Percentiles rank a stretch among this genome's conserved stretches.
These are phyloP conservation scores for Sporothrix sp. DNA, from an alignment of 2,329 filamentous ascomycete species.

Conservation along the genomic window DNA sequence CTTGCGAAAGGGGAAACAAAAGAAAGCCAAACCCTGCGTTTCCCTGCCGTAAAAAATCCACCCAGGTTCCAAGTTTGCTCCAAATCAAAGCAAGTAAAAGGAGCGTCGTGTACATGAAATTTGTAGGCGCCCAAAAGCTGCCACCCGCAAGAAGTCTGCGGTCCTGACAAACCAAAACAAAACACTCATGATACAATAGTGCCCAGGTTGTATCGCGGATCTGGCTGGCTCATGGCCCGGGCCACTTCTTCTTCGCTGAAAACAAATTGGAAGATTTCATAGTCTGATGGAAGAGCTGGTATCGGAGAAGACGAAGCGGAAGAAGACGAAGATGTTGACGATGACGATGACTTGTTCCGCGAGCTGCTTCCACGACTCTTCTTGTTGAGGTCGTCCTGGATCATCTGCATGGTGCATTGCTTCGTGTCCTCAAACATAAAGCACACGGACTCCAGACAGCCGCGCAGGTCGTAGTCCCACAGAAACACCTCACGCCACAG, in stretches of 20 bases:
- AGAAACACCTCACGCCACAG: slow-evolving; percentile 57
- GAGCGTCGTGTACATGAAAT: neutral
- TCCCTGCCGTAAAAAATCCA: neutral
- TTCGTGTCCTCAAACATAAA: slow-evolving; percentile 54
- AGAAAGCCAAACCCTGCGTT: neutral
- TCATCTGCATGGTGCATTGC: slow-evolving; percentile 43
- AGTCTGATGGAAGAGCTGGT: slow-evolving; percentile 31
- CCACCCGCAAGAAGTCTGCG: too few species aligned
- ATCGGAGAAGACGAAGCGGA: slow-evolving; percentile 11
- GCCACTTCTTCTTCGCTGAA: slow-evolving; percentile 43
- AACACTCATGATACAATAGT: too few species aligned
- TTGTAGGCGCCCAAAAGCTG: too few species aligned
- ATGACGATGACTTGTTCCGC: slow-evolving; percentile 22
- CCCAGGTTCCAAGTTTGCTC: neutral
- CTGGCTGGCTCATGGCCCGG: slow-evolving; percentile 39
- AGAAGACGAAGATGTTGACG: slow-evolving; percentile 23
- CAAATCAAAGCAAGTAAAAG: neutral
- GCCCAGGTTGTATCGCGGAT: slow-evolving; percentile 44
- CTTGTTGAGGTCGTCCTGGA: slow-evolving; percentile 46
- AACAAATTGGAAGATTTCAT: slow-evolving; percentile 43
- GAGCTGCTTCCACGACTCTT: slow-evolving; percentile 28
- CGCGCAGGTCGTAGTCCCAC: slow-evolving; percentile 51
- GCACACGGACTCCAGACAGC: slow-evolving; percentile 50
- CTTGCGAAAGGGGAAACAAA: neutral
- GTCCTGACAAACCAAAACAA: neutral